phyloP scores from a whole-genome alignment of 2,329 filamentous ascomycete genomes.

The Fusarium temperatum region DNA sequence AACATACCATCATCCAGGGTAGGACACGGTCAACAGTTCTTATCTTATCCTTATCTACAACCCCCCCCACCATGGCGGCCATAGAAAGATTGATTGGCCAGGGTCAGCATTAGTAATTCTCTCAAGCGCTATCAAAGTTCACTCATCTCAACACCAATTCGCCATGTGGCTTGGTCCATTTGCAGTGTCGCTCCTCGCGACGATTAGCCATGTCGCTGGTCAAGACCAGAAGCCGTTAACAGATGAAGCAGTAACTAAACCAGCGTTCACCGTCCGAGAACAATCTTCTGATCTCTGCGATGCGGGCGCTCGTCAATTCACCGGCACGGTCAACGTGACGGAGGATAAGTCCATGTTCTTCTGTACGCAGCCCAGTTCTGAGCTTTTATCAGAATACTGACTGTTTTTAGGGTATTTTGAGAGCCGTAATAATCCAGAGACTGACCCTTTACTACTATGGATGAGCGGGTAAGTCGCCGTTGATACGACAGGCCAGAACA shows the following conservation, averaged over 20 bases:
- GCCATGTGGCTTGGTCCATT: neutral
- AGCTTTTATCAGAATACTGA: neutral
- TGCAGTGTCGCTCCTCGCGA: neutral
- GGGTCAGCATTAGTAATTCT: neutral
- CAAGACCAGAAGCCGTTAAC: conserved; percentile 9
- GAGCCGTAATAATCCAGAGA: conserved; percentile 18
- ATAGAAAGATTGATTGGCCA: neutral
- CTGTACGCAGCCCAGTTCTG: neutral
- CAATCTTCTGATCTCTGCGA: conserved; percentile 19
- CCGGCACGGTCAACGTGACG: conserved; percentile 21
- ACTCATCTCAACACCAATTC: neutral
- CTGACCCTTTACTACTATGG: conserved; percentile 25
- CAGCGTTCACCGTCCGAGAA: conserved; percentile 1
- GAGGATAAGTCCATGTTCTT: conserved; percentile 31
- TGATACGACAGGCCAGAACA: neutral
- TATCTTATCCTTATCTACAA: neutral
- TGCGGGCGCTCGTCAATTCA: conserved; percentile 20
- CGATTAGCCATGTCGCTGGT: neutral
- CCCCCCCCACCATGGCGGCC: neutral
- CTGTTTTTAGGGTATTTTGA: conserved; percentile 19
- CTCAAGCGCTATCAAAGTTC: neutral
- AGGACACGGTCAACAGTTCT: rapidly evolving
- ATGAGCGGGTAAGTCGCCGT: conserved; percentile 19
- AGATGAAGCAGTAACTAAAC: neutral
- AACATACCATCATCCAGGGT: neutral